These are phyloP conservation scores for Rhodomyrtus tomentosa DNA, from an alignment of 345 rosid genomes.

Conservation along the genomic window DNA sequence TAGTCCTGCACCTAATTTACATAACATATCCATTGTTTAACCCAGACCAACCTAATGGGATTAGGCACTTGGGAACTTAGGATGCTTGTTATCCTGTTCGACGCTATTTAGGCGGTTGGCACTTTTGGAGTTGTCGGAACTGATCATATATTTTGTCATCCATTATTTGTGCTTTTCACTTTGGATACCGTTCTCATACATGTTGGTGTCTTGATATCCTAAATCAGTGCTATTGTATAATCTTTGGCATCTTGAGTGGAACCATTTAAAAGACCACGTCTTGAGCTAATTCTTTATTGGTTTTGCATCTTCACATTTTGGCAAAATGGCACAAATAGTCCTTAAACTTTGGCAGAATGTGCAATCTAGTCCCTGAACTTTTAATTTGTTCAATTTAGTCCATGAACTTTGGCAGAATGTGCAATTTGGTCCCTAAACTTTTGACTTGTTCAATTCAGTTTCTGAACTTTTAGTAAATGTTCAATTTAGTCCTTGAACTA, in stretches of 20 bases:
- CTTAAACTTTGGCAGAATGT: too few species aligned
- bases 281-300: not conserved
- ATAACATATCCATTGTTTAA: not conserved
- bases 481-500: too few species aligned
- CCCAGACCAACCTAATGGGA: not conserved
- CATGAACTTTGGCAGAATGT: too few species aligned
- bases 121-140: not conserved
- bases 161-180: not conserved
- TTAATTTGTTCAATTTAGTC: too few species aligned
- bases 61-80: not conserved
- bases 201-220: not conserved
- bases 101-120: not conserved
- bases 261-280: not conserved
- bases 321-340: too few species aligned
- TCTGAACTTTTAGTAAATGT: too few species aligned
- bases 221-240: not conserved
- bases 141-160: not conserved
- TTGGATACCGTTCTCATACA: not conserved
- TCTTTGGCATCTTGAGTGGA: not conserved
- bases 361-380: too few species aligned
- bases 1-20: not conserved
- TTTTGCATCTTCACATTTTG: not conserved
- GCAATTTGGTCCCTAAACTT: too few species aligned
- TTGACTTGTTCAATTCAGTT: too few species aligned
- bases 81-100: not conserved